Conservation (phyloP, 192 early-diverging fungal genomes). For the Backusella parvicylindrica region DNA sequence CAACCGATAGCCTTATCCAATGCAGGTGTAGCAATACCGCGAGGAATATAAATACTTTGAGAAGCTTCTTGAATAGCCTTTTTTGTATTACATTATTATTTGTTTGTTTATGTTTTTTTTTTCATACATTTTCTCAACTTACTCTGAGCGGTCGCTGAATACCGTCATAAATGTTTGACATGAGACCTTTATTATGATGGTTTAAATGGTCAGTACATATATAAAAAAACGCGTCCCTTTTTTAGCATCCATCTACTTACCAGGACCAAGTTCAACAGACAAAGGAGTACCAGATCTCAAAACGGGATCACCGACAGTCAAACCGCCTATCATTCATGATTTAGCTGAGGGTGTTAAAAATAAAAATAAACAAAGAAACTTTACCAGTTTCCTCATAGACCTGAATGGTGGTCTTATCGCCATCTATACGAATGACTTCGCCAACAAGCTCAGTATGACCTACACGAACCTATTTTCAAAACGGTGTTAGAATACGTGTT, state of each 20-base stretch:
- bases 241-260: conserved; percentile 39
- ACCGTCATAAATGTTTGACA: conserved; percentile 97
- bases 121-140: neutral
- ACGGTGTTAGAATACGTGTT: neutral
- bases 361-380: conserved; percentile 6
- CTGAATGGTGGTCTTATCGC: conserved; percentile 99
- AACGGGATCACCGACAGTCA: conserved; percentile 99
- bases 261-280: conserved; percentile 98
- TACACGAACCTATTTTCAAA: conserved; percentile 77
- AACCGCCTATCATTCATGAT: conserved; percentile 62
- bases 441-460: conserved; percentile 97
- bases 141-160: conserved; percentile 98
- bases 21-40: conserved; percentile 97
- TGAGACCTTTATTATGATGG: conserved; percentile 45
- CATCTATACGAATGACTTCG: conserved; percentile 99
- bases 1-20: conserved; percentile 86
- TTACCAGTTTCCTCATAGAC: conserved; percentile 99
- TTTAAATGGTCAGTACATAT: neutral
- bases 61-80: conserved; percentile 87
- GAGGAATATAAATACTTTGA: conserved; percentile 97
- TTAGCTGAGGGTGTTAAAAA: neutral
- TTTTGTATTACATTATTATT: neutral
- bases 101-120: neutral
- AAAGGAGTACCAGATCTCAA: conserved; percentile 96
- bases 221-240: neutral